Base-by-base conservation (phyloP, 176 grass and related monocot species). In the Zoysia japonica region DNA sequence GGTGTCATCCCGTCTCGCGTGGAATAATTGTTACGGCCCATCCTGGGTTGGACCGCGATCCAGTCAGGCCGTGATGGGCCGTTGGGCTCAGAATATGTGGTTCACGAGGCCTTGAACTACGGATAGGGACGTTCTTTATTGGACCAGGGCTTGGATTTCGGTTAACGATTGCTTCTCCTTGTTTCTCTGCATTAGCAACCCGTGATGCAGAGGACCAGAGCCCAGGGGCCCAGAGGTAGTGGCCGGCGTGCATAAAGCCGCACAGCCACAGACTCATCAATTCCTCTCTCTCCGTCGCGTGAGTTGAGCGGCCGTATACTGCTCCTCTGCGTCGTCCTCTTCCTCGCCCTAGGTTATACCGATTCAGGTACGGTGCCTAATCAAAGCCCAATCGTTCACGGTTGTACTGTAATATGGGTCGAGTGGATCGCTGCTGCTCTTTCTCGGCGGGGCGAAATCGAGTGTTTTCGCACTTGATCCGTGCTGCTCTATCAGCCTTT, bases 211-310 rank as follows among this genome's bases (percentile, higher is more conserved):
- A 28, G 28, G 28, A 28, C 28, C 28, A 28, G 28, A 28, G 28
- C 28, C 28, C 28, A 28, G 28, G 28, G 28, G 28, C 28, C 28
- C 28, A 28, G 28, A 28, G 28, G 28, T 28, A 28, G 28, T 28
- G 28, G 28, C 28, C 28, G 28, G 28, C 28, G 28, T 28, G 28
- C 28, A 66, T 65, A 66, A 55, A 83, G 38, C 5, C 8, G 9
- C 80, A 38, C 70, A 19, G 19, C 50, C 71, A 66, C 40, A 83
- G 39, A 14, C 41, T 14, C 40, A 0, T 38, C 59, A 74, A 47
- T n/a, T 67, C 61, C 66, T 71, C 49, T 74, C 39, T 74, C 39
- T 74, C 39, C 17, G 70, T 46, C 70, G n/a, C 61, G 47, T 75
- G 62, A 63, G 52, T 83, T 43, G 17, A 75, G 80, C 36, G 13